Evolutionary conservation across 192 early-diverging fungal genomes (phyloP).

Genomic region (Linderina pennispora): DNA sequence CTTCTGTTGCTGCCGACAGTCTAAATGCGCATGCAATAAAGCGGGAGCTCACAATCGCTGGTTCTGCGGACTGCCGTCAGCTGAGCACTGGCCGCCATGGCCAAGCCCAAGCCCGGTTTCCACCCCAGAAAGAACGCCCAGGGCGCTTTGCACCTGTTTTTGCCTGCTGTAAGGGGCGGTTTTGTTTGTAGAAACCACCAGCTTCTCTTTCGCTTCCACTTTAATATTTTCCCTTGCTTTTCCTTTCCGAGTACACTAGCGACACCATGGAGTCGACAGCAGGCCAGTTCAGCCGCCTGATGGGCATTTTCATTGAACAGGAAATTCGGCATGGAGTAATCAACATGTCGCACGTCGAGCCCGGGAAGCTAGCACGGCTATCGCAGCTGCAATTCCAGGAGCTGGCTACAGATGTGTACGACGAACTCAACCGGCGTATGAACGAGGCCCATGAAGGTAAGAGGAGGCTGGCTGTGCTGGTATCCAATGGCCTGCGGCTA

Average conservation of each 20-base stretch:
- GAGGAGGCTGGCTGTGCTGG: no score
- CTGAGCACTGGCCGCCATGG: no score
- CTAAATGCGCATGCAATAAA: no score
- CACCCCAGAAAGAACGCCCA: no score
- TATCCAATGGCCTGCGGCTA: no score
- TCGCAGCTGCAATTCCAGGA: conserved; percentile 86
- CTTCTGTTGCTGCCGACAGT: no score
- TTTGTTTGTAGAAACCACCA: neutral
- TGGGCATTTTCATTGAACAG: conserved; percentile 39
- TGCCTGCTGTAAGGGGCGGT: no score
- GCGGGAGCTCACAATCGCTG: no score
- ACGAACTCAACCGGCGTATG: conserved; percentile 76
- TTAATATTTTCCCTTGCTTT: neutral
- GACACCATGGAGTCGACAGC: conserved; percentile 48
- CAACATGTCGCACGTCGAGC: conserved; percentile 27
- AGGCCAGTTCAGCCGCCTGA: conserved; percentile 43
- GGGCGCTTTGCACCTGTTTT: no score
- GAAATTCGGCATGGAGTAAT: conserved; percentile 36
- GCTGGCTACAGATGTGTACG: conserved; percentile 92
- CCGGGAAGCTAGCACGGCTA: conserved; percentile 68
- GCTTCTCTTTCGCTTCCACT: neutral
- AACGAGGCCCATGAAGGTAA: conserved; percentile 8
- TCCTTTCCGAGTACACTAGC: no score
- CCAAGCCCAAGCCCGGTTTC: no score
- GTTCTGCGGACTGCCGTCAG: no score